These are phyloP conservation scores for Pelargonium citronellum DNA, from an alignment of 441 rosid genomes.

Conservation along the genomic window DNA sequence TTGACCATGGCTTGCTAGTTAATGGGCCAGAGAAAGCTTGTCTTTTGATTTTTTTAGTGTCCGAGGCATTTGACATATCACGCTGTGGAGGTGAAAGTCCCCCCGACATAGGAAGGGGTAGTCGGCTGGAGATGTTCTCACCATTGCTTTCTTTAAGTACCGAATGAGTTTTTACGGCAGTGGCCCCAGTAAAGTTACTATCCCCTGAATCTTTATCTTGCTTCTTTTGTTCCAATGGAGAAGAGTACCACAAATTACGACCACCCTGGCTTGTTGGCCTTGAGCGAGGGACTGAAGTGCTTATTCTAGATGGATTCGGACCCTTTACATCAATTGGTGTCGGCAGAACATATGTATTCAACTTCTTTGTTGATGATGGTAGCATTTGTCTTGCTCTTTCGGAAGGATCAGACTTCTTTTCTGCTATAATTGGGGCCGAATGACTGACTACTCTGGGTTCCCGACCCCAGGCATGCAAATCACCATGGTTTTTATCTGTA, in stretches of 20 bases:
- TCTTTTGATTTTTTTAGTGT: conserved; percentile 42
- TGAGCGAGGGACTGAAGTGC: conserved; percentile 33
- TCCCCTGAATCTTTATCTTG: conserved; percentile 42
- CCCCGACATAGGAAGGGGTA: conserved; percentile 62
- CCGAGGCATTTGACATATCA: conserved; percentile 29
- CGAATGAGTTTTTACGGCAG: conserved; percentile 22
- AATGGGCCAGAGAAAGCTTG: conserved; percentile 79
- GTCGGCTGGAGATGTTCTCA: conserved; percentile 35
- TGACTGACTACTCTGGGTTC: conserved; percentile 52
- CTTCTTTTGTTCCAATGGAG: conserved; percentile 77
- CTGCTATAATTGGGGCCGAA: conserved; percentile 87
- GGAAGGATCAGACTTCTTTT: conserved; percentile 52
- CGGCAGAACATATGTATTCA: conserved; percentile 69
- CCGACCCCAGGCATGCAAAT: conserved; percentile 32
- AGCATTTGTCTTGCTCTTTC: conserved; percentile 56
- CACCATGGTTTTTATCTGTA: conserved; percentile 43
- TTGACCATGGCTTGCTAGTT: conserved; percentile 41
- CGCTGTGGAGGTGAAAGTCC: conserved; percentile 31
- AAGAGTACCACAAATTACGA: conserved; percentile 61
- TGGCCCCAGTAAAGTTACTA: conserved; percentile 24
- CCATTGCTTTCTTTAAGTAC: conserved; percentile 37
- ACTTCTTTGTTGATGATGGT: conserved; percentile 37
- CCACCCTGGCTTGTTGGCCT: conserved; percentile 42
- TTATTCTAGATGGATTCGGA: conserved; percentile 37
- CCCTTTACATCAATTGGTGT: conserved; percentile 57